These are phyloP conservation scores for Capsicum rhomboideum DNA, from an alignment of 257 asterid genomes.

Conservation along the genomic window DNA sequence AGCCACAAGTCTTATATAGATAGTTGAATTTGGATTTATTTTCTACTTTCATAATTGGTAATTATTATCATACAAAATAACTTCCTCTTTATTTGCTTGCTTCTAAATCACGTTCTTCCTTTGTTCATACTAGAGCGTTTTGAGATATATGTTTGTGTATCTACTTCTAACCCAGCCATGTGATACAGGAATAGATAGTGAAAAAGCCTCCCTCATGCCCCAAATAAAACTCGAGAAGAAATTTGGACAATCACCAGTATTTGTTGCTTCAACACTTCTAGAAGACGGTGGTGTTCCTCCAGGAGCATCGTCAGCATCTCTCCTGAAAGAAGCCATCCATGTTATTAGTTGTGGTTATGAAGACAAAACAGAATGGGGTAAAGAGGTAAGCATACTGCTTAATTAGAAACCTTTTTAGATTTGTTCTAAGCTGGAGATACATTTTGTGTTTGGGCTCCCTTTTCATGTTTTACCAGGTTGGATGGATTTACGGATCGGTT, in stretches of 20 bases:
- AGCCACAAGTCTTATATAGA: background rate
- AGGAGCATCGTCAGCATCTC: constrained; percentile 51
- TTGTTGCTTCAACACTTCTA: constrained; percentile 48
- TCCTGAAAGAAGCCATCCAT: constrained; percentile 59
- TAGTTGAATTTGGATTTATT: background rate
- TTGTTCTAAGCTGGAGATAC: background rate
- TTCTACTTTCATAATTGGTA: background rate
- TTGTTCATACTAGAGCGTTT: background rate
- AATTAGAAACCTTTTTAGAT: background rate
- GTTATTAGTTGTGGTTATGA: constrained; percentile 64
- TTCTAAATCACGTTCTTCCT: background rate
- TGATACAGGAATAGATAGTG: constrained; percentile 40
- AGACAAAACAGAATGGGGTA: constrained; percentile 78
- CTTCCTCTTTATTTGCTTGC: background rate
- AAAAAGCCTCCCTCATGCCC: constrained; percentile 46
- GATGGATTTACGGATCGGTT: constrained; percentile 34
- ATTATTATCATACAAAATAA: background rate
- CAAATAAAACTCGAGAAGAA: constrained; percentile 53
- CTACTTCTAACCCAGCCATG: background rate
- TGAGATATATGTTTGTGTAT: background rate
- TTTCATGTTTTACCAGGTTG: constrained; percentile 11
- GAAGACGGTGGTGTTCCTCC: constrained; percentile 57
- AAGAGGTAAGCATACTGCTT: constrained; percentile 31
- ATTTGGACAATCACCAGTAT: constrained; percentile 62
- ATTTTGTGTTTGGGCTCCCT: background rate